These are phyloP conservation scores for Kalanchoe fedtschenkoi DNA, from an alignment of 164 flowering plant species.

Conservation along the genomic window DNA sequence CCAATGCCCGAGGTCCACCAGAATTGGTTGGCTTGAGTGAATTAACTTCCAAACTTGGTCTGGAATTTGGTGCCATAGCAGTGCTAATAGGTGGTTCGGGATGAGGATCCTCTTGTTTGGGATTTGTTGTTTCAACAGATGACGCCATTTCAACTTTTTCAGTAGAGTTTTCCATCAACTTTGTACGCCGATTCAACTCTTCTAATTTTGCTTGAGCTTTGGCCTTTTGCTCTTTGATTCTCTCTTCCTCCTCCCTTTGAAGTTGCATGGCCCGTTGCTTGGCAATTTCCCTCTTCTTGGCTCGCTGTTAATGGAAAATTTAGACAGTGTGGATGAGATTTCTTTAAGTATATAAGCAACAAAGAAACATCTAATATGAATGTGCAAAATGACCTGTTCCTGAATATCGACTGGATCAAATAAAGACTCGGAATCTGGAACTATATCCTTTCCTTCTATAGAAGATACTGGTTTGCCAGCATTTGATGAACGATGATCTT, in stretches of 20 bases:
- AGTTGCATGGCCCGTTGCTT: conserved; percentile 65
- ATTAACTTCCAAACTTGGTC: conserved; percentile 12
- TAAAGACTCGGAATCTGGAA: conserved; percentile 20
- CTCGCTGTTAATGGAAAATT: conserved; percentile 40
- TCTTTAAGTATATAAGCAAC: not conserved
- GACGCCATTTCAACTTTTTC: conserved; percentile 26
- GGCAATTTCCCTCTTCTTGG: conserved; percentile 71
- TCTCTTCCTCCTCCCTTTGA: conserved; percentile 87
- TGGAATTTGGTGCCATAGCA: conserved; percentile 11
- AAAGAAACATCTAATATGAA: not conserved
- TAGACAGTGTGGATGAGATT: not conserved
- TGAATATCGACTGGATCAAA: conserved; percentile 39
- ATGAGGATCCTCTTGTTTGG: conserved; percentile 26
- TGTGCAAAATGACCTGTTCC: conserved; percentile 33
- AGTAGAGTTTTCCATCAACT: conserved; percentile 24
- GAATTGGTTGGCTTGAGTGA: not conserved
- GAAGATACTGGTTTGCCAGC: conserved; percentile 18
- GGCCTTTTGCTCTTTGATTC: conserved; percentile 82
- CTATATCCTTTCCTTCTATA: conserved; percentile 28
- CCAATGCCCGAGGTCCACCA: not conserved
- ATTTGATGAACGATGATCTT: conserved; percentile 15
- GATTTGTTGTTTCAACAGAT: conserved; percentile 11
- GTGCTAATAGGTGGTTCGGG: conserved; percentile 3
- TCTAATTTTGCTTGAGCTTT: conserved; percentile 90
- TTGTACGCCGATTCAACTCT: conserved; percentile 68